These are phyloP conservation scores for Globisporangium uncinulatum DNA, from an alignment of 352 stramenopile species.

Conservation along the genomic window DNA sequence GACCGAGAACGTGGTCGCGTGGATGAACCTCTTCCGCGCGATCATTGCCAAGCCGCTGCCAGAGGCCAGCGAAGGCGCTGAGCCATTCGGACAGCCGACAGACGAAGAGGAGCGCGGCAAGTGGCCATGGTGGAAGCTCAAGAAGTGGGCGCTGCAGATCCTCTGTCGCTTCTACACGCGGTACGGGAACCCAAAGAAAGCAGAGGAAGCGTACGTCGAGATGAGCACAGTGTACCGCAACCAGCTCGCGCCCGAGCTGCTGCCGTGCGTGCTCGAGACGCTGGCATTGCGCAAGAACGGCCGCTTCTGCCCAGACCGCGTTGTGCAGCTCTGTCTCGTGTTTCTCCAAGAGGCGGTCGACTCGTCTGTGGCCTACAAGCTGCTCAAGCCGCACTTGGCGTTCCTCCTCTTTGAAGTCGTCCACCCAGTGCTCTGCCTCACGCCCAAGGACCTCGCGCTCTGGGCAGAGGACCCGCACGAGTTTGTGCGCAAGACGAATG, in stretches of 20 bases:
- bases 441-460: conserved; percentile 90
- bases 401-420: conserved; percentile 97
- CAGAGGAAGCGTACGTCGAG: conserved; percentile 80
- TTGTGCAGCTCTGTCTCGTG: conserved; percentile 92
- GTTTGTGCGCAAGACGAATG: conserved; percentile 97
- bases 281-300: conserved; percentile 91
- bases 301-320: conserved; percentile 95
- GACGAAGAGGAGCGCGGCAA: conserved; percentile 89
- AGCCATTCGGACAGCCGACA: conserved; percentile 86
- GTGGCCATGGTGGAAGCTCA: conserved; percentile 98
- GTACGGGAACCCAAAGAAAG: conserved; percentile 96
- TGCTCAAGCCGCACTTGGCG: conserved; percentile 96
- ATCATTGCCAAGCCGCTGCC: conserved; percentile 90
- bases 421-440: conserved; percentile 94
- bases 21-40: conserved; percentile 89
- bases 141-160: conserved; percentile 98
- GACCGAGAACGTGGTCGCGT: conserved; percentile 86
- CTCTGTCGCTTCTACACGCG: conserved; percentile 95
- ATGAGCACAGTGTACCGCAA: conserved; percentile 94
- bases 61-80: conserved; percentile 73
- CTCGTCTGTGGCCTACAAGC: conserved; percentile 94
- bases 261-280: conserved; percentile 85
- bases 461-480: conserved; percentile 97
- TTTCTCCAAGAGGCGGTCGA: conserved; percentile 94
- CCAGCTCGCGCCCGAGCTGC: conserved; percentile 86